Conservation (phyloP, 1,139 yeast genomes). For the Candida glucosophila region DNA sequence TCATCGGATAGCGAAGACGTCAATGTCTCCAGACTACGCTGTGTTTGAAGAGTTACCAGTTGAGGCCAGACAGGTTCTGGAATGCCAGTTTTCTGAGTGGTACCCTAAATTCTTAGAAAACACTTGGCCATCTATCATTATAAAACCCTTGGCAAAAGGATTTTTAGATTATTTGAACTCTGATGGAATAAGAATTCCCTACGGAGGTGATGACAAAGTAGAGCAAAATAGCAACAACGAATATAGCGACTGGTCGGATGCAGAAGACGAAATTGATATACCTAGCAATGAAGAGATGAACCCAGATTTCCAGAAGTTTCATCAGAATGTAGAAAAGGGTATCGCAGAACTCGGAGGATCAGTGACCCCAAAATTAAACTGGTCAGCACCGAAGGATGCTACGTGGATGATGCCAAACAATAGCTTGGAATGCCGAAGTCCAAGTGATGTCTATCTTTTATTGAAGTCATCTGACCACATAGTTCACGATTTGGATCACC, state of each 20-base stretch:
- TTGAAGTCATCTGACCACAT: slow-evolving; percentile 84
- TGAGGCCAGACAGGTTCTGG: slow-evolving; percentile 43
- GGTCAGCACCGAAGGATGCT: slow-evolving; percentile 97
- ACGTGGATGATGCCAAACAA: slow-evolving; percentile 83
- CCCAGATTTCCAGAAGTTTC: slow-evolving; percentile 19
- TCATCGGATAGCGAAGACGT: too few species aligned
- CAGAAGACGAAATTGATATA: slow-evolving; percentile 20
- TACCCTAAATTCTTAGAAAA: slow-evolving; percentile 42
- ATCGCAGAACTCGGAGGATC: slow-evolving; percentile 41
- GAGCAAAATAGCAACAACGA: slow-evolving; percentile 48
- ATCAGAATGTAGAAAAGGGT: slow-evolving; percentile 35
- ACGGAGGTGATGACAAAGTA: slow-evolving; percentile 21
- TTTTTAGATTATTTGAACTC: slow-evolving; percentile 64
- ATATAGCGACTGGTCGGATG: slow-evolving; percentile 61
- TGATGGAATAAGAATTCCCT: slow-evolving; percentile 72
- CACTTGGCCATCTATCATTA: slow-evolving; percentile 44
- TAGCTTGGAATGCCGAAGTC: slow-evolving; percentile 58
- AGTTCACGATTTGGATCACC: slow-evolving; percentile 71
- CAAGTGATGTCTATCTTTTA: slow-evolving; percentile 69
- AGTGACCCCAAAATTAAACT: slow-evolving; percentile 83
- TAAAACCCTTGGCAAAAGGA: slow-evolving; percentile 56
- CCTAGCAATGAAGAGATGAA: slow-evolving; percentile 1
- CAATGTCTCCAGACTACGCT: too few species aligned
- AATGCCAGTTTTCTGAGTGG: slow-evolving; percentile 75
- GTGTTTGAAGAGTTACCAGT: slow-evolving; percentile 32